Base-by-base conservation (phyloP, 331 rosid species). In the Acacia pycnantha region DNA sequence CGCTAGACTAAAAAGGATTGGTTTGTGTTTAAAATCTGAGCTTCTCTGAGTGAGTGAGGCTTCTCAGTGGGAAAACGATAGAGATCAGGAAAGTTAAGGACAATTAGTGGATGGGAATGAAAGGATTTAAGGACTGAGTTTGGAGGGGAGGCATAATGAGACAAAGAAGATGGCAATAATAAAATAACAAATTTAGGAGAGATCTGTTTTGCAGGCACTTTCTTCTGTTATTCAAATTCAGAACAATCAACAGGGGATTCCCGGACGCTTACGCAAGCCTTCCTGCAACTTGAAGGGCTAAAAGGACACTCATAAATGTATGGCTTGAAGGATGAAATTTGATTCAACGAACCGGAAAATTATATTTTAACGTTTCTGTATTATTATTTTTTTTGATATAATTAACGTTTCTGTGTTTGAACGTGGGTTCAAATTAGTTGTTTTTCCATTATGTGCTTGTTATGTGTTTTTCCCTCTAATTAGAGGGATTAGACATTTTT, bases 91-190 rank as follows among this genome's bases (percentile, higher is more conserved):
- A 69, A 14, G 21, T 31, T 18, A 35, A 2, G 71, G 46, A 66
- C 19, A 8, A 31, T 15, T 14, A 76, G 44, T 56, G 16, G 37
- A 35, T 3, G 50, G 4, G 15, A 2, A 48, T 21, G 69, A 35
- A 8, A 48, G 51, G 12, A 65, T 81, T 85, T 72, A 77, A 56
- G 53, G 84, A 61, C 5, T 8, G 2, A 56, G 61, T 18, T 71
- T 27, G 19, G 14, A 76, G 65, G 43, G 13, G 24, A 59, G 33
- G 78, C 22, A 37, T 11, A 19, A 16, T 2, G 81, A 15, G 46
- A 35, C 33, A 5, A 22, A 4, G 64, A 48, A 33, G 18, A 2
- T 10, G 54, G 0, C 54, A 31, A 21, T 37, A 13, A 29, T 3
- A 61, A 76, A 13, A 29, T 5, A 77, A 83, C 67, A 66, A 53